Evolutionary conservation across 1,284 basidiomycete genomes (phyloP), one percentile per base, ranked within the genome.

Genomic region (Ganoderma lucidum): DNA sequence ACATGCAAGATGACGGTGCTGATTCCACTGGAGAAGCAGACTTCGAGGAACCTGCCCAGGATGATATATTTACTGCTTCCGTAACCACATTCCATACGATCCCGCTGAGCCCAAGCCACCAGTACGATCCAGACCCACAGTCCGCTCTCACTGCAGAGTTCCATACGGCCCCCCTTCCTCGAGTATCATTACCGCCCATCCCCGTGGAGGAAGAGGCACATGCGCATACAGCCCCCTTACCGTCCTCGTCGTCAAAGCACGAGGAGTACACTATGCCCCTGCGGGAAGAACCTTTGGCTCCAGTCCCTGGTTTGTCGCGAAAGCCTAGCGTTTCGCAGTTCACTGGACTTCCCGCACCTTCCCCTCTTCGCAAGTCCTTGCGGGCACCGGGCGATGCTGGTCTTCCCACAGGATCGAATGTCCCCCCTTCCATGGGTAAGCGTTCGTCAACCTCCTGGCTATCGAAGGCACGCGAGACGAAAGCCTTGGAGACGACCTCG

Each of bases 391-490:
- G 84, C 39, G 90, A 91, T 53, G 79, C 83, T 35, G 80, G 82
- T 3, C 56, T 70, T 28, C 70, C 62, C 23, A 71, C 85, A 1
- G 85, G 84, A 62, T 84, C 87, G 6, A 80, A 82, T 58, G 81
- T 81, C 9, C 71, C 80, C 23, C 75, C 82, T 15, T 87, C 86
- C 19, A 86, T 86, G 15, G 44, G 32, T 4, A 92, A 92, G 74
- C 87, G 93, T 35, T 90, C 91, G 15, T 94, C 93, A 10, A 69
- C 68, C 2, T 65, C 68, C 0, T 94, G 93, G 93, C 78, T 94
- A 66, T 88, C 87, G 77, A 93, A 92, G 74, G 91, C 90, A 15
- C 85, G 92, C 55, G 92, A 93, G 76, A 90, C 85, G 30, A 93
- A 93, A 74, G 90, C 91, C 5, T 78, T 90, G 75, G 92, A 92